Percentiles rank a stretch among this genome's conserved stretches.
Conservation (phyloP, 2,329 filamentous ascomycete species). For the Bipolaris victoriae region DNA sequence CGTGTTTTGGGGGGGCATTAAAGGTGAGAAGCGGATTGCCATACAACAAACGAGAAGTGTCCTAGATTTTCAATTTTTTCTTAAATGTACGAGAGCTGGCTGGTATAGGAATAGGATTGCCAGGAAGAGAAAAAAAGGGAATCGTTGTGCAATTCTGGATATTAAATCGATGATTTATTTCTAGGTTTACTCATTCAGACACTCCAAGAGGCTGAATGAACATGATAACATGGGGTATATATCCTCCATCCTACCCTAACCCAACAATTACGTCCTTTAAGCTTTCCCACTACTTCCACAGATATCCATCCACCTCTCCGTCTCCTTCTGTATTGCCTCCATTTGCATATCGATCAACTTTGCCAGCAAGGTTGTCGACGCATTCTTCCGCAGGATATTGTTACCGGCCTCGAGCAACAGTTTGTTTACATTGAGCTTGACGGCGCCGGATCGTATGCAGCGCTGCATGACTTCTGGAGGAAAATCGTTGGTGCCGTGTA, state of each 20-base stretch:
- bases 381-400: conserved; percentile 50
- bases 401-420: conserved; percentile 57
- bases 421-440: conserved; percentile 66
- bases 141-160: no score
- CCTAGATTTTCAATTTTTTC: no score
- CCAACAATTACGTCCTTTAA: conserved; percentile 12
- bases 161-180: no score
- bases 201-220: no score
- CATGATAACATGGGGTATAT: background rate
- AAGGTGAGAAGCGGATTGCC: no score
- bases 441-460: conserved; percentile 60
- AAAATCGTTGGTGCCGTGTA: conserved; percentile 66
- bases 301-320: conserved; percentile 58
- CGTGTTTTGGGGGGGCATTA: no score
- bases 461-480: conserved; percentile 56
- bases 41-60: no score
- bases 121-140: no score
- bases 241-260: background rate
- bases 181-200: background rate
- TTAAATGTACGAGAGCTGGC: no score
- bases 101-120: no score
- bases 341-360: conserved; percentile 56
- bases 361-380: conserved; percentile 37
- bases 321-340: conserved; percentile 50
- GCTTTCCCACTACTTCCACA: conserved; percentile 56